Percentiles rank a stretch among this genome's conserved stretches.
phyloP scores from a whole-genome alignment of 129 eudicot species.

The Flaveria bidentis region DNA sequence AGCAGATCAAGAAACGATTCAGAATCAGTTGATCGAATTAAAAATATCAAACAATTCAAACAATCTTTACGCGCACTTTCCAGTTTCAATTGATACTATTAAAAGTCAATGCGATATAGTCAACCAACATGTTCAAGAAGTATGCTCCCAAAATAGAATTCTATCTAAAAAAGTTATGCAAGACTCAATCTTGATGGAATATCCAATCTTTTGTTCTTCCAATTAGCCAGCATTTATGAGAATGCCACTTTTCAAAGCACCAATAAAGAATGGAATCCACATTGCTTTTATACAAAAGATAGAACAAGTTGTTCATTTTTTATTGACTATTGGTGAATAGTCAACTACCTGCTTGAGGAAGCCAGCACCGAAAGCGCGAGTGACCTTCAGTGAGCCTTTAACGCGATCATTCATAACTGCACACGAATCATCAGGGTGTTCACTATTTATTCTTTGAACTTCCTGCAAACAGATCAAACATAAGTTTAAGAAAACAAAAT shows the following conservation, averaged over 20 bases:
- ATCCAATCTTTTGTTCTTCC: slow-evolving; percentile 2
- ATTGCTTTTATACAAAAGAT: slow-evolving; percentile 21
- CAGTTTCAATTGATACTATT: neutral
- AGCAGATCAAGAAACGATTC: slow-evolving; percentile 26
- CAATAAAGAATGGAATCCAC: slow-evolving; percentile 24
- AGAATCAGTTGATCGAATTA: neutral
- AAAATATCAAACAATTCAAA: neutral
- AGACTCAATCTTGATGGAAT: slow-evolving; percentile 40
- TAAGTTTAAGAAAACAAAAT: slow-evolving; percentile 6
- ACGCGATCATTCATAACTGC: slow-evolving; percentile 90
- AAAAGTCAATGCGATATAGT: slow-evolving; percentile 21
- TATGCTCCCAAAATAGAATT: slow-evolving; percentile 14
- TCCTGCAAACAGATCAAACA: slow-evolving; percentile 56
- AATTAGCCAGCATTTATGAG: slow-evolving; percentile 29
- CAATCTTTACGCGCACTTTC: slow-evolving; percentile 1
- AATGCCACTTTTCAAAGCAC: slow-evolving; percentile 41
- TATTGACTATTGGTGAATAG: neutral
- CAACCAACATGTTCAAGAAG: slow-evolving; percentile 14
- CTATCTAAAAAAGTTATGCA: slow-evolving; percentile 22
- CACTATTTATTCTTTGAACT: slow-evolving; percentile 64
- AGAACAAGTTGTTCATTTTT: slow-evolving; percentile 12
- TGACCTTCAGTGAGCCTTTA: slow-evolving; percentile 94
- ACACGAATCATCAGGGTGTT: slow-evolving; percentile 79
- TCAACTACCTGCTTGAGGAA: slow-evolving; percentile 94
- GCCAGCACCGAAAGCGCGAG: slow-evolving; percentile 98